Evolutionary conservation across 2,329 filamentous ascomycete genomes (phyloP), one percentile per base, ranked within the genome.

Genomic region (Sporothrix sp.): DNA sequence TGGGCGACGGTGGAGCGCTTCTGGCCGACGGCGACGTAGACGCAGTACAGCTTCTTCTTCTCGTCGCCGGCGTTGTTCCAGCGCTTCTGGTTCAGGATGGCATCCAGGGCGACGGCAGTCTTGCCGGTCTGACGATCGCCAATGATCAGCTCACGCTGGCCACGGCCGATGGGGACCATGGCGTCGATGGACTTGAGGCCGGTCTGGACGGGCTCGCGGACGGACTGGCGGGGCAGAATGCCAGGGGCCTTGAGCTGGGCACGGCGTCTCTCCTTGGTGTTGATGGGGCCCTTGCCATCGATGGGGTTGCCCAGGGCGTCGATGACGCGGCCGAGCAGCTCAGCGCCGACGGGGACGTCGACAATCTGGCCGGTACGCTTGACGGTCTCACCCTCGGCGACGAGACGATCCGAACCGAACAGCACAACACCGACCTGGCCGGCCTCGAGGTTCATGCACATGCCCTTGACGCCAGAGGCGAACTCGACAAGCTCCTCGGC

Each of bases 381-480:
- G 75, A 98, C 93, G 61, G 87, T 91, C 82, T 98, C 91, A 69
- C 93, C 93, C 77, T 98, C 93, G 81, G 88, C 93, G 83, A 98
- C 93, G 66, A 96, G 82, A 90, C 93, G 90, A 78, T 98, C 93
- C 69, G 93, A 97, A 84, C 93, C 93, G 82, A 98, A 98, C 69
- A 98, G 82, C 82, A 98, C 93, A 68, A 98, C 90, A 95, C 93
- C 93, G 78, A 98, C 93, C 77, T 97, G 93, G 73, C 93, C 93
- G 74, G 93, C 93, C 79, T 98, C 93, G 76, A 98, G 84, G 87
- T 98, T 98, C 91, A 98, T 97, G 87, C 91, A 97, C 93, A 98
- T 98, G 74, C 93, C 93, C 85, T 97, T 97, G 75, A 97, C 93
- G 73, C 93, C 93, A 61, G 93, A 98, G 67, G 93, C 88, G 79